Evolutionary conservation across 805 yeast genomes (phyloP), one percentile per base, ranked within the genome.

Genomic region (Kazachstania martiniae): DNA sequence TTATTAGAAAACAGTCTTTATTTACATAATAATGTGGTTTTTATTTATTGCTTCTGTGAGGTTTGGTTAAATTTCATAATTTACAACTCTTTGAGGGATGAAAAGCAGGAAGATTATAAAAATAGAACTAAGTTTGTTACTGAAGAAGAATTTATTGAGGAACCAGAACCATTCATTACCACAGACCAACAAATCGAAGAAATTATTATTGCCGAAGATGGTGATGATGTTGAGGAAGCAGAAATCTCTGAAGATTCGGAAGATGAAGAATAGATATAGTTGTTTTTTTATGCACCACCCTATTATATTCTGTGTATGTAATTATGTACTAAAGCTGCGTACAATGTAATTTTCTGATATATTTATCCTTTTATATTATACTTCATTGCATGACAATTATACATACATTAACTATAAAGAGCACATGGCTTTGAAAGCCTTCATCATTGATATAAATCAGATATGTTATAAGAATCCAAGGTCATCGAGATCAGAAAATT

Each of bases 51-150:
- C 19, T 77, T 79, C 39, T 46, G 70, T 40, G 91, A 80, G 51
- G 66, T 78, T 21, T 80, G 87, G 85, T 61, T 74, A 46, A 73
- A 76, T 44, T 72, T 77, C 36, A 57, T 79, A 41, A 64, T 77
- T 21, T 78, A 65, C 52, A 70, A 67, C 47, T 65, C 77, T 27
- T 58, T 80, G 37, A 68, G 74, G 45, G 86, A 79, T 38, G 89
- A 79, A 46, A 72, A 66, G 46, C 63, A 65, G 37, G 61, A 62
- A 36, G 62, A 69, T 37, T 58, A 65, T 33, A 70, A 71, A 42
- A 15, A 26, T 22, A 32, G 25, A 25, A 34, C 25, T 19, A 37
- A 34, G 21, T 19, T 8, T 19, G 10, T 8, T 8, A 29, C 31
- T n/a, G 23, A 33, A 19, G 35, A 35, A n/a, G 37, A 34, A 15